Evolutionary conservation across 148 eudicot genomes (phyloP), one percentile per base, ranked within the genome.

Genomic region (Linanthus parryae): DNA sequence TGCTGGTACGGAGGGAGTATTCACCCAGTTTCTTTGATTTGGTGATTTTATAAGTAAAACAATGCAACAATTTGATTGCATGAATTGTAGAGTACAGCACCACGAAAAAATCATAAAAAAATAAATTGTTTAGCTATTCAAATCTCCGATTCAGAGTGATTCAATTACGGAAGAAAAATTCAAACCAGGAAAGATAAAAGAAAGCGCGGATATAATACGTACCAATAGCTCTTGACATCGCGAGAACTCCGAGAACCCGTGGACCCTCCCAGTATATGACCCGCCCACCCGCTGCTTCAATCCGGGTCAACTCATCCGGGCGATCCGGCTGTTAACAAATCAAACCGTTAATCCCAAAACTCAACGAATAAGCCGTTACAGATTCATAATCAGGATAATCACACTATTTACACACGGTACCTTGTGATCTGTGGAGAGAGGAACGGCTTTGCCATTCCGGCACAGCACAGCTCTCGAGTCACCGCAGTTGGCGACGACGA

Each of bases 171-270:
- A 31, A 31, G 5, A 5, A 31, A 5, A 11, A 31, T 5, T 5
- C 35, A 5, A 5, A 31, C 7, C 5, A 31, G 35, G 11, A 11
- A 5, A 31, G 7, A 31, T 11, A 31, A 31, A 31, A 31, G 35
- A 31, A 31, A 31, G 11, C 11, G 35, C 15, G 3, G 43, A n/a
- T 8, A 3, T 39, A 12, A 4, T 34, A 23, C 61, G 27, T 59
- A 88, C 97, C 97, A 6, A 91, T 91, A 18, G 97, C 95, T 73
- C 97, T 74, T 12, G 97, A 91, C 95, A 86, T 91, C 29, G 95
- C 97, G 0, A 91, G 68, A 11, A 91, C 79, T 10, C 95, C 95
- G 1, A 66, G 67, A 21, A 91, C 95, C 18, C 97, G 75, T 4
- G 92, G 71, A 0, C 84, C 79, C 28, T 91, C 88, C 83, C 80